Percentiles rank a stretch among this genome's conserved stretches.
phyloP scores from a whole-genome alignment of 2,329 filamentous ascomycete genomes.

The Cyphellophora europaea region DNA sequence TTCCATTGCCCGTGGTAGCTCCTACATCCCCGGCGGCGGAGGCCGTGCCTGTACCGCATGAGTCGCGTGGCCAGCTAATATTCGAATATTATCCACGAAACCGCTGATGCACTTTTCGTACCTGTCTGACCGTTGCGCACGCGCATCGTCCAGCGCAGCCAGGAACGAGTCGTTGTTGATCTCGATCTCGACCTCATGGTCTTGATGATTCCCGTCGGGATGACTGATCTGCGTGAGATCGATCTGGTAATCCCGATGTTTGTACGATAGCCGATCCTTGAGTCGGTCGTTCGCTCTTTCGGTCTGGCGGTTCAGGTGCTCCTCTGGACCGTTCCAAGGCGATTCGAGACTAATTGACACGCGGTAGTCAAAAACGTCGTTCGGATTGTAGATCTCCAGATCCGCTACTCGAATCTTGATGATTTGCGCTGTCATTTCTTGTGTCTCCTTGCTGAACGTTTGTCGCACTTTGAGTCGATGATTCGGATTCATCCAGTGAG shows the following conservation, averaged over 20 bases:
- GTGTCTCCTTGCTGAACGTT: constrained; percentile 56
- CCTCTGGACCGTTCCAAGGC: constrained; percentile 63
- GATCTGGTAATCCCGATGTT: constrained; percentile 76
- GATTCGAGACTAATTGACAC: constrained; percentile 94
- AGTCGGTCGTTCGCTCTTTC: constrained; percentile 48
- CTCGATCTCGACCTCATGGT: constrained; percentile 42
- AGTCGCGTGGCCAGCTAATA: constrained; percentile 22
- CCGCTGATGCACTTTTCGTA: constrained; percentile 38
- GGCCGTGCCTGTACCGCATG: too few relatives aligned
- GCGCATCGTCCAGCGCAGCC: constrained; percentile 32
- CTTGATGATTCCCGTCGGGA: constrained; percentile 29
- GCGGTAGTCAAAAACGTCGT: constrained; percentile 73
- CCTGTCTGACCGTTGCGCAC: constrained; percentile 27
- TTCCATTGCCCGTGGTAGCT: too few relatives aligned
- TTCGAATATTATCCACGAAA: constrained; percentile 39
- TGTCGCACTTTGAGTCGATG: constrained; percentile 56
- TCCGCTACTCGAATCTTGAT: constrained; percentile 85
- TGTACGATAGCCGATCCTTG: constrained; percentile 89
- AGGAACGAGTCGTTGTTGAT: constrained; percentile 36
- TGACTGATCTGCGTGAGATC: constrained; percentile 84
- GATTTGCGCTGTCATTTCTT: constrained; percentile 66
- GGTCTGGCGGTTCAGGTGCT: constrained; percentile 37
- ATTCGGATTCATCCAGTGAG: constrained; percentile 49
- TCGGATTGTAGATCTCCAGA: constrained; percentile 75
- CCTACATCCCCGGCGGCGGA: too few relatives aligned